A percentile compares a stretch with the other conserved stretches of the same genome.
phyloP scores from a whole-genome alignment of 2,329 filamentous ascomycete species.

The Venturia oleaginea region DNA sequence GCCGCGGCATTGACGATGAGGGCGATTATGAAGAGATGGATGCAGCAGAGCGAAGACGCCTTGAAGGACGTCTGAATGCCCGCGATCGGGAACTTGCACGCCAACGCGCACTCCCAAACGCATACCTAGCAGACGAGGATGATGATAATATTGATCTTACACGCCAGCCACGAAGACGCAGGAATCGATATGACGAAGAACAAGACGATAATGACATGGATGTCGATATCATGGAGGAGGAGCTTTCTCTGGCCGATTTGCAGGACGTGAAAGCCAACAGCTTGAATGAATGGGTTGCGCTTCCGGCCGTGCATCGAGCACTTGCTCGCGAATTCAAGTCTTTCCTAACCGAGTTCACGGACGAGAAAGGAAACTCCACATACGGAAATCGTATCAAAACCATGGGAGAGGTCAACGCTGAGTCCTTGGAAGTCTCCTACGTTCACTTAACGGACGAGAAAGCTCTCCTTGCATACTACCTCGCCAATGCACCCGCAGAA shows the following conservation, averaged over 20 bases:
- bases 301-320: conserved; percentile 80
- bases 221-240: conserved; percentile 90
- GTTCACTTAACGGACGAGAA: conserved; percentile 84
- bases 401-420: conserved; percentile 93
- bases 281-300: conserved; percentile 89
- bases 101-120: conserved; percentile 57
- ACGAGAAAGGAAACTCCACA: conserved; percentile 79
- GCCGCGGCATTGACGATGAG: conserved; percentile 66
- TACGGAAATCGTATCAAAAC: conserved; percentile 92
- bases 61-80: conserved; percentile 65
- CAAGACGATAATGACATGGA: conserved; percentile 82
- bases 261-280: conserved; percentile 89
- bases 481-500: conserved; percentile 91
- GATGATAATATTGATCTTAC: conserved; percentile 79
- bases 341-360: conserved; percentile 92
- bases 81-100: conserved; percentile 64
- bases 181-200: conserved; percentile 90
- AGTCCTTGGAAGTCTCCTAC: conserved; percentile 93
- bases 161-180: conserved; percentile 71
- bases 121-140: conserved; percentile 76
- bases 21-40: conserved; percentile 64
- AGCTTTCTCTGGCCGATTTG: conserved; percentile 83
- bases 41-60: conserved; percentile 54
- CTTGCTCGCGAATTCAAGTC: conserved; percentile 96
- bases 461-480: conserved; percentile 88